Conservation (phyloP, 257 asterid genomes). For the Cynanchum wilfordii region DNA sequence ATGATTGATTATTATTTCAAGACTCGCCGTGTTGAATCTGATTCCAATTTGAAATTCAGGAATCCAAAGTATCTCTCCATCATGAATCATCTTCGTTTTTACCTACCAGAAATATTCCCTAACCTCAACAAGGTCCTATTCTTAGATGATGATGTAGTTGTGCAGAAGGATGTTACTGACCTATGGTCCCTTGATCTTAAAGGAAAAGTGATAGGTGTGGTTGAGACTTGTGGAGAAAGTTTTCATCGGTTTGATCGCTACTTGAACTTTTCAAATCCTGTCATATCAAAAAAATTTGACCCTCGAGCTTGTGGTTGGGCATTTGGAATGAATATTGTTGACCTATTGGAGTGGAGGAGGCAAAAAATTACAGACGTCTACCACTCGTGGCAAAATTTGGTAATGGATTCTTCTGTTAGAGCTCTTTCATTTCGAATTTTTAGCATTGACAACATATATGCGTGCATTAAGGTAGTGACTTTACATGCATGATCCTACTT, state of each 20-base stretch:
- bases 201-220: constrained; percentile 90
- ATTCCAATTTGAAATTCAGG: constrained; percentile 77
- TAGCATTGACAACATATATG: background rate
- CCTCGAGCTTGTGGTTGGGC: constrained; percentile 99
- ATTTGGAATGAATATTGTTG: constrained; percentile 84
- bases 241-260: constrained; percentile 93
- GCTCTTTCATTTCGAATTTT: background rate
- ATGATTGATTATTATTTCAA: constrained; percentile 88
- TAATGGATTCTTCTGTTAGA: constrained; percentile 21
- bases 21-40: constrained; percentile 62
- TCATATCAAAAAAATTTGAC: constrained; percentile 51
- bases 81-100: constrained; percentile 94
- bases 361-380: constrained; percentile 77
- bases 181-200: constrained; percentile 78
- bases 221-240: constrained; percentile 93
- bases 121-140: constrained; percentile 75
- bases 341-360: constrained; percentile 66
- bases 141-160: constrained; percentile 88
- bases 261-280: constrained; percentile 88
- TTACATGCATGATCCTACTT: background rate
- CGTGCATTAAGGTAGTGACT: background rate
- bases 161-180: constrained; percentile 66
- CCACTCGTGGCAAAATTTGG: constrained; percentile 93
- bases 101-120: constrained; percentile 88
- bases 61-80: constrained; percentile 93